Conservation (phyloP, 371 early-diverging fungal genomes). For the Mucor indicus region DNA sequence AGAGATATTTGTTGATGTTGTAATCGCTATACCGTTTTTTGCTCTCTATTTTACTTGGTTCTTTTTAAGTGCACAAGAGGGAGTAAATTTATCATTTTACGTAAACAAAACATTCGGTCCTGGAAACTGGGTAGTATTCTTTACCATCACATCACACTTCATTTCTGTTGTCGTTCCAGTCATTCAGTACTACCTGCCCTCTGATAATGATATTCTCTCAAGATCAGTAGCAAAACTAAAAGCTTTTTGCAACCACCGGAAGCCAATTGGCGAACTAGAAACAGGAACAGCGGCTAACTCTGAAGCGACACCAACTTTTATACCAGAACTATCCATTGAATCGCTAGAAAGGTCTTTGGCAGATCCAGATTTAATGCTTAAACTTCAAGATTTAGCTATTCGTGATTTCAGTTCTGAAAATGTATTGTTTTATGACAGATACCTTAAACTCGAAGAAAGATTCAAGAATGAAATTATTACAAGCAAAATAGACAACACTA, state of each 20-base stretch:
- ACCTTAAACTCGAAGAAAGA: conserved; percentile 21
- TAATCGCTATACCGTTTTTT: conserved; percentile 23
- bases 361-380: conserved; percentile 15
- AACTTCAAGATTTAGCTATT: conserved; percentile 30
- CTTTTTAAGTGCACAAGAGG: neutral
- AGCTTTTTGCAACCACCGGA: neutral
- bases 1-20: conserved; percentile 27
- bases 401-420: conserved; percentile 47
- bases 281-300: neutral
- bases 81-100: neutral
- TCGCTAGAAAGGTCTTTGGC: conserved; percentile 23
- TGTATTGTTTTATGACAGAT: conserved; percentile 34
- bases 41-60: conserved; percentile 24
- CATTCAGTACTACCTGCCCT: conserved; percentile 1
- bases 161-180: conserved; percentile 28
- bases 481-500: no score
- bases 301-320: neutral
- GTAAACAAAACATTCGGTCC: conserved; percentile 3
- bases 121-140: conserved; percentile 22
- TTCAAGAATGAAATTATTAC: conserved; percentile 1
- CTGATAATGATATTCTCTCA: neutral
- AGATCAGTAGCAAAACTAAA: neutral
- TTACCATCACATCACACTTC: conserved; percentile 19
- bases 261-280: no score
- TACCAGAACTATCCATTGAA: conserved; percentile 16